Conservation (phyloP, 306 rosid genomes). For the Hippophae tibetana region DNA sequence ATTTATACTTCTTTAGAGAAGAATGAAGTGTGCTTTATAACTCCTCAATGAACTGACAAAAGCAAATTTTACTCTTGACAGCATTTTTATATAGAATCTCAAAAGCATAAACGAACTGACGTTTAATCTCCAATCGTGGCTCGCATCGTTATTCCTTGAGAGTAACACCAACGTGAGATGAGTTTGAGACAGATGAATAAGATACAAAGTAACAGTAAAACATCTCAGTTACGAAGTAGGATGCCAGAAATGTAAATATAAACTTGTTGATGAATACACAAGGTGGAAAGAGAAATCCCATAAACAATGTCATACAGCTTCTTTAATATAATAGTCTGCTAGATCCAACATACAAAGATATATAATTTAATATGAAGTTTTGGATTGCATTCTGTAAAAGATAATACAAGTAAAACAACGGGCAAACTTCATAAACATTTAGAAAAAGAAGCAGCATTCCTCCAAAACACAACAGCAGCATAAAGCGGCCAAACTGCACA, state of each 20-base stretch:
- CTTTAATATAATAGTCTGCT: slow-evolving; percentile 14
- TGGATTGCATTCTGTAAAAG: slow-evolving; percentile 15
- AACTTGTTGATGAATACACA: background rate
- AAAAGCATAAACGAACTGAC: too few species aligned
- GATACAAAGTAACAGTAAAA: too few species aligned
- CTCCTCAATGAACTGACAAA: too few species aligned
- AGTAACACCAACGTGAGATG: too few species aligned
- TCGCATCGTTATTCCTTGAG: too few species aligned
- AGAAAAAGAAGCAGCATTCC: slow-evolving; percentile 53
- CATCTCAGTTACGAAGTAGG: background rate
- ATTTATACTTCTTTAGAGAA: too few species aligned
- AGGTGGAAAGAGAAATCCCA: background rate
- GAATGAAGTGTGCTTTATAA: too few species aligned
- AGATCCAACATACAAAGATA: slow-evolving; percentile 19
- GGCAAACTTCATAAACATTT: slow-evolving; percentile 9
- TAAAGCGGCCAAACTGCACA: slow-evolving; percentile 67
- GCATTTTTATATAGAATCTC: too few species aligned
- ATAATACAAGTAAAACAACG: slow-evolving; percentile 18
- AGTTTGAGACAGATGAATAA: too few species aligned
- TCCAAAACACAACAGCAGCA: slow-evolving; percentile 89
- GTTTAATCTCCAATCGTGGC: too few species aligned
- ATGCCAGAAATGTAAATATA: background rate
- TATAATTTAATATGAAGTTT: slow-evolving; percentile 2
- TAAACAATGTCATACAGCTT: slow-evolving; percentile 14
- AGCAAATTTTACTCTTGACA: too few species aligned